Evolutionary conservation across 2,329 filamentous ascomycete species (phyloP).

Genomic region (Neurospora crassa): DNA sequence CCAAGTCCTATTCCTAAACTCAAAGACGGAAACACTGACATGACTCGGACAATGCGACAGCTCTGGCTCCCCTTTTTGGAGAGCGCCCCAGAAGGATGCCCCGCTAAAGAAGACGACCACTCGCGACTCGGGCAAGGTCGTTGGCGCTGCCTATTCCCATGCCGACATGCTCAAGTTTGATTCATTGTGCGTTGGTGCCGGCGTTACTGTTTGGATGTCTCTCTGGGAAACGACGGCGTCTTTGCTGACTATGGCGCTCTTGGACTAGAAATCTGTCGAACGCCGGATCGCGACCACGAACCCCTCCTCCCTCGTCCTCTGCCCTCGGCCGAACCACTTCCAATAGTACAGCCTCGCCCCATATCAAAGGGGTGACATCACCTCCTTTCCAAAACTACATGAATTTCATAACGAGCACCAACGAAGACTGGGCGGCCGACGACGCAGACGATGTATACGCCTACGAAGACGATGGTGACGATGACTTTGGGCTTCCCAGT

Average conservation of each 20-base stretch:
- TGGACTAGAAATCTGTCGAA: conserved; percentile 46
- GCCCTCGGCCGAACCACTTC: conserved; percentile 39
- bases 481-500: conserved; percentile 91
- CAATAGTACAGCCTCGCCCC: conserved; percentile 44
- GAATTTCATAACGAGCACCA: conserved; percentile 70
- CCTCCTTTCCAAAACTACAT: conserved; percentile 67
- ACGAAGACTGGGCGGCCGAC: conserved; percentile 72
- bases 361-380: conserved; percentile 40
- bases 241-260: conserved; percentile 4
- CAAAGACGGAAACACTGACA: conserved; percentile 12
- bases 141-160: conserved; percentile 93
- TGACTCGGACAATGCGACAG: conserved; percentile 34
- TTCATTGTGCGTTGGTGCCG: conserved; percentile 50
- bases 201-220: neutral
- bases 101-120: conserved; percentile 42
- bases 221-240: conserved; percentile 3
- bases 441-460: conserved; percentile 66
- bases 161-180: conserved; percentile 88
- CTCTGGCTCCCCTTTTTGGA: conserved; percentile 84
- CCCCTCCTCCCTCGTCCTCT: conserved; percentile 57
- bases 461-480: conserved; percentile 81
- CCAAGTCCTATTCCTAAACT: neutral
- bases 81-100: conserved; percentile 45
- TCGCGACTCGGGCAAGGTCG: conserved; percentile 62
- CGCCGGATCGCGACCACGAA: conserved; percentile 58